Evolutionary conservation across 495 filamentous ascomycete genomes (phyloP).

Genomic region (Pyronema omphalodes): DNA sequence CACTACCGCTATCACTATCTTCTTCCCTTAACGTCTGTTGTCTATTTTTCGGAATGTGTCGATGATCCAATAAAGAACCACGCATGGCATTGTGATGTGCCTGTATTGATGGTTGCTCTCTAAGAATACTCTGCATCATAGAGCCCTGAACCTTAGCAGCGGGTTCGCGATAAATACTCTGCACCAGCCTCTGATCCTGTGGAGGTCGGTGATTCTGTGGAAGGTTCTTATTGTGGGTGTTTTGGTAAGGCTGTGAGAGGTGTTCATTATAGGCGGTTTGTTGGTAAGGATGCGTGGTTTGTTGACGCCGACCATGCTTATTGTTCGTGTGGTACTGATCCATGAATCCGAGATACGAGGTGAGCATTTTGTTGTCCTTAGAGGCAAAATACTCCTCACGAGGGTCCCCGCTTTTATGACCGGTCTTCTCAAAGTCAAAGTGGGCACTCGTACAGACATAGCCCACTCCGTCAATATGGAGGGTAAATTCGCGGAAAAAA

Average conservation of each 20-base stretch:
- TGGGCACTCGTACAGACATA: constrained; percentile 93
- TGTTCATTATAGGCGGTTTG: background rate
- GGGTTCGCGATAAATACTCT: background rate
- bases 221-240: constrained; percentile 4
- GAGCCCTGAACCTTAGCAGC: background rate
- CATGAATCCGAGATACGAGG: constrained; percentile 81
- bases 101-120: background rate
- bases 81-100: constrained; percentile 5
- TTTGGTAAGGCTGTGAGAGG: constrained; percentile 16
- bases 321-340: constrained; percentile 46
- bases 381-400: constrained; percentile 85
- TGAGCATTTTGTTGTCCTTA: constrained; percentile 93
- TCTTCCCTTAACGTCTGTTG: constrained; percentile 26
- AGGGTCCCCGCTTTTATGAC: constrained; percentile 35
- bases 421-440: constrained; percentile 85
- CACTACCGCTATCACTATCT: background rate
- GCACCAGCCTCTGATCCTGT: constrained; percentile 5
- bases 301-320: constrained; percentile 26
- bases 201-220: constrained; percentile 3
- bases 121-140: background rate
- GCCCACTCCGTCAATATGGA: constrained; percentile 89
- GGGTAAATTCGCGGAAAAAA: constrained; percentile 93
- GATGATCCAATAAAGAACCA: constrained; percentile 36
- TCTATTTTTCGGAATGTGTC: constrained; percentile 47
- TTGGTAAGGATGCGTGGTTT: constrained; percentile 31